These are phyloP conservation scores for Paradendryphiella salina DNA, from an alignment of 2,329 filamentous ascomycete genomes.

Conservation along the genomic window DNA sequence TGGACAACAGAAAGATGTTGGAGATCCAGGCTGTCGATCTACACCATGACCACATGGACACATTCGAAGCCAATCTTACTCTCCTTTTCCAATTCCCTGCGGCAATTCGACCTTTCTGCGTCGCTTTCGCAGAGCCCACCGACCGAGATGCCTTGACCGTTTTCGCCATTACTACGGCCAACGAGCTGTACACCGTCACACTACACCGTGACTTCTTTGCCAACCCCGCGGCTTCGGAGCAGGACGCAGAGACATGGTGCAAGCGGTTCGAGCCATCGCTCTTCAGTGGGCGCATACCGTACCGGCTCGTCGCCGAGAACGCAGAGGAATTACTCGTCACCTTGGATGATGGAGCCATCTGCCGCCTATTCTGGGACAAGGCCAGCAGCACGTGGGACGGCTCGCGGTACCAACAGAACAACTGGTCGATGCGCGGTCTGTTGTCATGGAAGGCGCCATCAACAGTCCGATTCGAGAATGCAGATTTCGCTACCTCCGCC, in stretches of 20 bases:
- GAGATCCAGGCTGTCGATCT: conserved; percentile 84
- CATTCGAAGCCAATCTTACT: conserved; percentile 70
- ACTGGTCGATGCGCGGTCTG: conserved; percentile 66
- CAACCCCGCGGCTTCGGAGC: conserved; percentile 68
- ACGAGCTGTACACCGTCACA: conserved; percentile 81
- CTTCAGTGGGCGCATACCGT: conserved; percentile 75
- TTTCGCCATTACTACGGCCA: conserved; percentile 77
- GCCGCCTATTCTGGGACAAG: conserved; percentile 58
- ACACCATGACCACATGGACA: conserved; percentile 65
- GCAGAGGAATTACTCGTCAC: conserved; percentile 77
- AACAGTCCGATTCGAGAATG: conserved; percentile 66
- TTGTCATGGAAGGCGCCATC: conserved; percentile 68
- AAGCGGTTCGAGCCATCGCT: conserved; percentile 74
- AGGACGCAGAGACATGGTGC: conserved; percentile 74
- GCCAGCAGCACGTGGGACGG: conserved; percentile 64
- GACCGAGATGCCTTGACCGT: conserved; percentile 77
- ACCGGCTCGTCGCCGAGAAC: conserved; percentile 75
- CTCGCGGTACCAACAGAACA: conserved; percentile 71
- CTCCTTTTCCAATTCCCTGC: conserved; percentile 77
- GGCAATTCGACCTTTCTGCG: conserved; percentile 72
- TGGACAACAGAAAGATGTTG: conserved; percentile 77
- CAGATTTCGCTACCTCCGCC: conserved; percentile 64
- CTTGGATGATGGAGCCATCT: conserved; percentile 75
- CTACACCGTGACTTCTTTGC: conserved; percentile 81
- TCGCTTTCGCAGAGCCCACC: conserved; percentile 78